phyloP scores from a whole-genome alignment of 441 rosid species.

The Aquilaria agallochum region DNA sequence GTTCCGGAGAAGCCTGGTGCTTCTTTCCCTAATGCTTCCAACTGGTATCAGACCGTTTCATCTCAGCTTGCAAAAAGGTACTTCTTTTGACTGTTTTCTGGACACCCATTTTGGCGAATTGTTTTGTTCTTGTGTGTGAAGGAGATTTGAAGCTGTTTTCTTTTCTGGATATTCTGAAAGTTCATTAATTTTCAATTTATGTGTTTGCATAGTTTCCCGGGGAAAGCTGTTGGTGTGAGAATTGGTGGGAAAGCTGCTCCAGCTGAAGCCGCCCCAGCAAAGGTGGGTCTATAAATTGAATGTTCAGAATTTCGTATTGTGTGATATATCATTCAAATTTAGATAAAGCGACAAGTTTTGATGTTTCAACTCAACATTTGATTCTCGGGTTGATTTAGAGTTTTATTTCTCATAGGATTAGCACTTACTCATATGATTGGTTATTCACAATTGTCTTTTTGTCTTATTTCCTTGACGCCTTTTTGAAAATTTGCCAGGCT shows the following conservation, averaged over 20 bases:
- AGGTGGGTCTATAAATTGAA: conserved; percentile 17
- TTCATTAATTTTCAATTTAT: not conserved
- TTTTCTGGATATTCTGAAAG: not conserved
- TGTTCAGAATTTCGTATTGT: too few relatives aligned
- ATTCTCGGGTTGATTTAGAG: too few relatives aligned
- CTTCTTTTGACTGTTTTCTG: not conserved
- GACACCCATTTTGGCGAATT: not conserved
- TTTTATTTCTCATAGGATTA: too few relatives aligned
- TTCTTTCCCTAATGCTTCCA: conserved; percentile 69
- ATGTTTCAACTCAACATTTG: too few relatives aligned
- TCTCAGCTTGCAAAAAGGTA: conserved; percentile 73
- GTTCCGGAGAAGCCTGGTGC: conserved; percentile 54
- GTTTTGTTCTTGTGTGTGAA: not conserved
- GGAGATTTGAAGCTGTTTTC: too few relatives aligned
- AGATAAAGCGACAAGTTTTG: too few relatives aligned
- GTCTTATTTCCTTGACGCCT: not conserved
- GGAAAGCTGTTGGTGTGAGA: conserved; percentile 78
- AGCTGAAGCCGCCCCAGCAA: conserved; percentile 30
- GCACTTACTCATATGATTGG: too few relatives aligned
- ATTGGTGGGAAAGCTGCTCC: conserved; percentile 53
- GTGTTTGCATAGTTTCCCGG: conserved; percentile 56
- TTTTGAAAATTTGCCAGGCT: conserved; percentile 25
- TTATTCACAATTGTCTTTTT: not conserved
- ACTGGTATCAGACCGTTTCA: conserved; percentile 69
- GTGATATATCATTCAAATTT: too few relatives aligned